Base-by-base conservation (phyloP, 768 basidiomycete species). In the Epithele typhae region DNA sequence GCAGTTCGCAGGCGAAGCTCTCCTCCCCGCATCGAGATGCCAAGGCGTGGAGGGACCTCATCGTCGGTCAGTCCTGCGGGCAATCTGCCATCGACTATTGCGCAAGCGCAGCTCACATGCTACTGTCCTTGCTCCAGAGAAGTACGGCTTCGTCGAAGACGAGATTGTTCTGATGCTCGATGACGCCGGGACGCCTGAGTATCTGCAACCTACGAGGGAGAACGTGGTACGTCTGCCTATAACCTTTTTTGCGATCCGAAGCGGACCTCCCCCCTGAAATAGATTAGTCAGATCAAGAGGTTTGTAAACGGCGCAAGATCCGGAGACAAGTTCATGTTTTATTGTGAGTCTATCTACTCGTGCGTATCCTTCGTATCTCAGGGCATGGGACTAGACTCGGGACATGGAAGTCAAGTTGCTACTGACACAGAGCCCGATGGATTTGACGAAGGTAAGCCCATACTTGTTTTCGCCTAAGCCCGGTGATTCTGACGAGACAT, bases 291-390 rank as follows among this genome's bases (percentile, higher is more conserved):
- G 18, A 47, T 59, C 27, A 15, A 42, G 8, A 19, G 22, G 15
- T 34, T 57, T 24, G 58, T 59, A 0, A 25, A 43, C 2, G 45
- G 21, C 15, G 51, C 52, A 3, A 45, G 23, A 8, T 40, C 45
- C 3, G 41, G 43, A 5, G 58, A 59, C 33, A 27, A 19, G 2
- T 52, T 59, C 11, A 47, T 59, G 11, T 52, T 57, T 21, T 44
- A 42, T n/a, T 59, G 58, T 57, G 25, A 17, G 52, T 32, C 18
- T 12, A 17, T 12, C 35, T 36, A 6, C 17, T 36, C 18, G 9
- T 1, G 12, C 21, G n/a, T 10, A 1, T 1, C 4, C 15, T 25
- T 43, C 40, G 22, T 21, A 27, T 9, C 25, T 25, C 24, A 18
- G 54, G 33, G 23, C 49, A 8, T 43, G 49, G n/a, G 43, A 51